These are phyloP conservation scores for Annulohypoxylon moriforme DNA, from an alignment of 495 filamentous ascomycete species.

Conservation along the genomic window DNA sequence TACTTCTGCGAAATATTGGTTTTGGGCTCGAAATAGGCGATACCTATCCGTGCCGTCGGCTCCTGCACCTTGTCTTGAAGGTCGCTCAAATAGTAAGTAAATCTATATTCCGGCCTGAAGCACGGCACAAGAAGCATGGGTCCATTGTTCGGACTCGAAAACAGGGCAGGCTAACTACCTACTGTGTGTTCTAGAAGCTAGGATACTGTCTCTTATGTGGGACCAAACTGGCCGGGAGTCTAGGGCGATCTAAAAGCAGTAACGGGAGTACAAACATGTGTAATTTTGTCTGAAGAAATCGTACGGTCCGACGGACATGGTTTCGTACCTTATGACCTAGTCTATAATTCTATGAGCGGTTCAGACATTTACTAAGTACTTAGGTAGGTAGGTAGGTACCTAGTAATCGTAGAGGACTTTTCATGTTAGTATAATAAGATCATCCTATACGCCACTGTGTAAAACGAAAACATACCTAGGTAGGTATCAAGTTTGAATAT, in stretches of 20 bases:
- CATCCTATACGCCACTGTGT: not conserved
- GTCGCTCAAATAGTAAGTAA: not conserved
- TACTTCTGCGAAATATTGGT: not conserved
- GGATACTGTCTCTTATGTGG: conserved; percentile 15
- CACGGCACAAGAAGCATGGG: not conserved
- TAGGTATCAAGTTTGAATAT: not conserved
- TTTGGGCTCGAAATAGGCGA: not conserved
- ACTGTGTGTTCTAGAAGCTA: conserved; percentile 14
- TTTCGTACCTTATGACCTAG: not conserved
- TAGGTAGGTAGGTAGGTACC: too few relatives aligned
- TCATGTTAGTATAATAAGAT: too few relatives aligned
- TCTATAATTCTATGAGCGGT: too few relatives aligned
- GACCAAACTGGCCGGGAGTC: not conserved
- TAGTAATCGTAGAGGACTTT: too few relatives aligned
- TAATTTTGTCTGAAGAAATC: not conserved
- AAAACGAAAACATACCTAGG: too few relatives aligned
- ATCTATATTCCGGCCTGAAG: not conserved
- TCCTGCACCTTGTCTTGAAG: not conserved
- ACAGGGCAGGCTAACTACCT: not conserved
- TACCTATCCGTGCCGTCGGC: not conserved
- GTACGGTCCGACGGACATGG: not conserved
- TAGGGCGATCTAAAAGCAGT: not conserved
- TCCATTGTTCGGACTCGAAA: not conserved
- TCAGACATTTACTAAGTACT: too few relatives aligned
- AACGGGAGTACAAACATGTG: not conserved